These are phyloP conservation scores for Alnus glutinosa DNA, from an alignment of 306 rosid species.

Conservation along the genomic window DNA sequence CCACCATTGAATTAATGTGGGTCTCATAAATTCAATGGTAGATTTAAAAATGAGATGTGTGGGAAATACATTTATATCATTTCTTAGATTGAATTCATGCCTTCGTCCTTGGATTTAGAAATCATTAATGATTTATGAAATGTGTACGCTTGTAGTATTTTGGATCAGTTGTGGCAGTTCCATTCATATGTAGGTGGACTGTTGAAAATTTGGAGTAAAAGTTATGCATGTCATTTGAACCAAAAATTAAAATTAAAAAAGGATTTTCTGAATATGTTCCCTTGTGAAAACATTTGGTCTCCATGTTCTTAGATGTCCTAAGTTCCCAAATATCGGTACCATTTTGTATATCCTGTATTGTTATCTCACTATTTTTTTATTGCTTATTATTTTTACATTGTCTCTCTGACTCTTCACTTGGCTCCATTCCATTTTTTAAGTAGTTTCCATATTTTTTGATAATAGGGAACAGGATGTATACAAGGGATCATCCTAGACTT, in stretches of 20 bases:
- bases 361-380: background rate
- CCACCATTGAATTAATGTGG: no score
- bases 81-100: no score
- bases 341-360: background rate
- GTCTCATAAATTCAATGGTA: no score
- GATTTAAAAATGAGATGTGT: no score
- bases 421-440: background rate
- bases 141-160: no score
- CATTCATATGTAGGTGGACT: background rate
- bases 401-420: background rate
- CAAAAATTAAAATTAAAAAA: background rate
- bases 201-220: background rate
- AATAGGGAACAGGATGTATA: slow-evolving; percentile 40
- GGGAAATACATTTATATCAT: no score
- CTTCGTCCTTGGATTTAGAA: no score
- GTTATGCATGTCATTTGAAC: background rate
- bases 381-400: background rate
- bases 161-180: background rate
- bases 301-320: background rate
- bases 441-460: slow-evolving; percentile 8
- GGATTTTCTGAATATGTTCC: background rate
- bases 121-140: no score
- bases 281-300: background rate
- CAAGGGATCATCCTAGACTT: slow-evolving; percentile 59
- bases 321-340: background rate